Conservation (phyloP, 2,329 filamentous ascomycete genomes). For the Exophiala spinifera region DNA sequence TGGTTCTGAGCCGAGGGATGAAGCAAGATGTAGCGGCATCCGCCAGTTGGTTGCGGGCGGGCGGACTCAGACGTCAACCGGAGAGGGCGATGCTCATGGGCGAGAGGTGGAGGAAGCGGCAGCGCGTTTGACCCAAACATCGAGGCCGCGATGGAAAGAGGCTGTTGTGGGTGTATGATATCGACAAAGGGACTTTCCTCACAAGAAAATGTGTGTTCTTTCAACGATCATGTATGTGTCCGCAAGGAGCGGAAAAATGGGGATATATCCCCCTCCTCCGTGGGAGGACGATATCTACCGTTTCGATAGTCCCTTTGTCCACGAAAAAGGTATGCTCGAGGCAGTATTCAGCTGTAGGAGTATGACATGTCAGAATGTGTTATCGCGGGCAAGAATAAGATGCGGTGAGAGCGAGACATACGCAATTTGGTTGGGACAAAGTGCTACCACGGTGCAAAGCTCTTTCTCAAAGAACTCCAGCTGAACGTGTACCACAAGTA, state of each 20-base stretch:
- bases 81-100: slow-evolving; percentile 26
- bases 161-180: neutral
- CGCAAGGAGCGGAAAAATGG: slow-evolving; percentile 4
- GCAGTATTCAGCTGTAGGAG: slow-evolving; percentile 11
- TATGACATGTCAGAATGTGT: slow-evolving; percentile 3
- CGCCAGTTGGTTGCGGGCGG: slow-evolving; percentile 32
- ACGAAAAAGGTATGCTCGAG: slow-evolving; percentile 6
- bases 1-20: slow-evolving; percentile 32
- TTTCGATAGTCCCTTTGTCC: slow-evolving; percentile 4
- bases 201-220: slow-evolving; percentile 2
- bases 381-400: slow-evolving; percentile 12
- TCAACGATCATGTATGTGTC: slow-evolving; percentile 13
- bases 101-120: slow-evolving; percentile 23
- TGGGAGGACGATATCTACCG: slow-evolving; percentile 15
- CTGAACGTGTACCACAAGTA: slow-evolving; percentile 31
- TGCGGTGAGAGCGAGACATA: slow-evolving; percentile 21
- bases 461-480: slow-evolving; percentile 30
- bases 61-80: slow-evolving; percentile 25
- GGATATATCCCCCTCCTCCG: slow-evolving; percentile 4
- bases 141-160: slow-evolving; percentile 9
- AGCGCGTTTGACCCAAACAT: slow-evolving; percentile 30
- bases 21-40: slow-evolving; percentile 33
- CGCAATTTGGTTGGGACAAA: slow-evolving; percentile 7
- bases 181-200: slow-evolving; percentile 5
- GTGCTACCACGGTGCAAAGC: slow-evolving; percentile 25